phyloP scores from a whole-genome alignment of 352 stramenopile genomes.

The Phytophthora aleatoria region DNA sequence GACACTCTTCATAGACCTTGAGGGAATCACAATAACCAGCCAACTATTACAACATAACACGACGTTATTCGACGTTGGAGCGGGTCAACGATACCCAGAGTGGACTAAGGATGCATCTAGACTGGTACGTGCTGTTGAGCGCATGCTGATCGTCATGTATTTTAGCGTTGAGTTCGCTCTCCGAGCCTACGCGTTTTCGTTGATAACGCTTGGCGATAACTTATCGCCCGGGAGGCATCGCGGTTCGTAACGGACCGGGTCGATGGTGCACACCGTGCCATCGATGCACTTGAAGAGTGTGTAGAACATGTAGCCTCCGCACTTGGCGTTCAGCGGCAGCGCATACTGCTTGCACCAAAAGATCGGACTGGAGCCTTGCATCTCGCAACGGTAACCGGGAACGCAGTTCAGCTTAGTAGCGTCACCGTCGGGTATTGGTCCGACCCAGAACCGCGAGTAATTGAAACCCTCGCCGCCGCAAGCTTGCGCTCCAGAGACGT shows the following conservation, averaged over 20 bases:
- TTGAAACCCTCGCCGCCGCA: constrained; percentile 27
- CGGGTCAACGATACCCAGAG: too few species aligned
- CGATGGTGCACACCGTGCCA: constrained; percentile 25
- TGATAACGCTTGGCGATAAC: too few species aligned
- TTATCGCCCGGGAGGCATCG: constrained; percentile 19
- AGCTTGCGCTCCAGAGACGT: constrained; percentile 26
- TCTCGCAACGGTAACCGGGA: constrained; percentile 24
- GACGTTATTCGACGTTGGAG: not conserved
- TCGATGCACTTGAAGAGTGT: constrained; percentile 34
- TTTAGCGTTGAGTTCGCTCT: too few species aligned
- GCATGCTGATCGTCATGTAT: too few species aligned
- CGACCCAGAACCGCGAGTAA: constrained; percentile 29
- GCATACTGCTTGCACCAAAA: constrained; percentile 37
- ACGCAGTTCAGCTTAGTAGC: constrained; percentile 28
- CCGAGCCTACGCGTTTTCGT: constrained; percentile 1
- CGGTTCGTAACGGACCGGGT: constrained; percentile 15
- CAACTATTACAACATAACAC: not conserved
- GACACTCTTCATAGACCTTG: not conserved
- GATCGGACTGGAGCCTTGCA: constrained; percentile 7
- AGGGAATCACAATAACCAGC: not conserved
- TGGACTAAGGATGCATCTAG: too few species aligned
- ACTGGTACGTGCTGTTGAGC: too few species aligned
- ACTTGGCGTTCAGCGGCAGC: constrained; percentile 26
- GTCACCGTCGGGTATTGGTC: constrained; percentile 15
- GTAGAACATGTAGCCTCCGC: constrained; percentile 32